phyloP scores from a whole-genome alignment of 2,329 filamentous ascomycete genomes.

The Gnomoniopsis sp. region DNA sequence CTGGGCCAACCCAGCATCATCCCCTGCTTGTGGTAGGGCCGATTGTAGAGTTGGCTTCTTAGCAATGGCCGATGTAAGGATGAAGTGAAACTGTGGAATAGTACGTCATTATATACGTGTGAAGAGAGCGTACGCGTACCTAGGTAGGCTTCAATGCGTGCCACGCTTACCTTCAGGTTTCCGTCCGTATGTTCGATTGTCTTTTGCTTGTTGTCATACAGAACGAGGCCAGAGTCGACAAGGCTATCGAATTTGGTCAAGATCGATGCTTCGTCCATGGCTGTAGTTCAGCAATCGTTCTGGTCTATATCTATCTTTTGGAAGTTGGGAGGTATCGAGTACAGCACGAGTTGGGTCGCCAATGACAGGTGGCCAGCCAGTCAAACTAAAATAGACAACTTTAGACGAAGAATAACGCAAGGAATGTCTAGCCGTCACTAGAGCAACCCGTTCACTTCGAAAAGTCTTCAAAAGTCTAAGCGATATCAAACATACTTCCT shows the following conservation, averaged over 20 bases:
- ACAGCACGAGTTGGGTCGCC: too few species aligned
- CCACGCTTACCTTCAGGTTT: neutral
- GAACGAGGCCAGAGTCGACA: neutral
- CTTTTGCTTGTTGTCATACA: neutral
- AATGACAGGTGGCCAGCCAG: too few species aligned
- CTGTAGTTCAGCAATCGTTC: neutral
- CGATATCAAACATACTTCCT: too few species aligned
- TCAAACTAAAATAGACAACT: too few species aligned
- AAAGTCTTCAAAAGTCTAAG: too few species aligned
- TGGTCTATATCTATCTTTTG: too few species aligned
- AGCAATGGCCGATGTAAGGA: neutral
- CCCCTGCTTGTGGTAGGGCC: neutral
- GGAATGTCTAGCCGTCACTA: too few species aligned
- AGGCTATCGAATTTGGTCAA: neutral
- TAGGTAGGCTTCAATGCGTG: neutral
- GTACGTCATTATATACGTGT: neutral
- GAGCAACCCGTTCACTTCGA: too few species aligned
- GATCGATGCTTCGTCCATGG: neutral
- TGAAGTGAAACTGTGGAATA: neutral
- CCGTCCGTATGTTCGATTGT: neutral
- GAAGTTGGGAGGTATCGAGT: too few species aligned
- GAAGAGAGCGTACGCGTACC: neutral
- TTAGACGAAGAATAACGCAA: too few species aligned
- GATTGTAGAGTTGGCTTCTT: neutral
- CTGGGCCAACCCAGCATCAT: neutral